Base-by-base conservation (phyloP, 2,329 filamentous ascomycete genomes). In the Penicillium verrucosum region DNA sequence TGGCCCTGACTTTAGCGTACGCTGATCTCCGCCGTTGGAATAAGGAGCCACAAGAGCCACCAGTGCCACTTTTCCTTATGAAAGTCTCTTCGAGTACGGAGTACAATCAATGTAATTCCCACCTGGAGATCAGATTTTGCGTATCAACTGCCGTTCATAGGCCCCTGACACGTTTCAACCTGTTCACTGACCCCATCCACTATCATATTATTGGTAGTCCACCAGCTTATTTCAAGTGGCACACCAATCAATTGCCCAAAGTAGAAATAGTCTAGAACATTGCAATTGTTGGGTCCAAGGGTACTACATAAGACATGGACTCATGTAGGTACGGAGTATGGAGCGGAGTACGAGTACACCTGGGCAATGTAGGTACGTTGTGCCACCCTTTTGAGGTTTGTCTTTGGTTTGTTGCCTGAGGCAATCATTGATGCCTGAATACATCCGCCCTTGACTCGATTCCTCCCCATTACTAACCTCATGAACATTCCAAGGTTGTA, bases 261-360 rank as follows among this genome's bases (percentile, higher is more conserved):
- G 42, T 36, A 36, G 60, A 44, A 32, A 47, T 37, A 49, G 23
- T 53, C 61, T 61, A 47, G 57, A 61, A 61, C 60, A 58, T 60
- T 51, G 46, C 30, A n/a, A 51, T 50, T 46, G 44, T 36, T 21
- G 12, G 40, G 23, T 29, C 41, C 40, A 47, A n/a, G 40, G 40
- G 60, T 61, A 45, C 11, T 11, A 32, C 30, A 12, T 5, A 43
- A 23, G 14, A 32, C 16, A 30, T 25, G 10, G 45, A 21, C 27
- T 37, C 38, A 37, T 27, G 43, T 41, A 56, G 30, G 30, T 21
- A 21, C 21, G 21, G 21, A 21, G 21, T 18, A 18, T 18, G 18
- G 18, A 18, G 18, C 2, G 18, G 18, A 18, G 18, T 18, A 18
- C 18, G 18, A 18, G 18, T 32, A 30, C 29, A 30, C 29, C 29